Evolutionary conservation across 179 eudicot genomes (phyloP), one percentile per base, ranked within the genome.

Genomic region (Amaranthus tricolor): DNA sequence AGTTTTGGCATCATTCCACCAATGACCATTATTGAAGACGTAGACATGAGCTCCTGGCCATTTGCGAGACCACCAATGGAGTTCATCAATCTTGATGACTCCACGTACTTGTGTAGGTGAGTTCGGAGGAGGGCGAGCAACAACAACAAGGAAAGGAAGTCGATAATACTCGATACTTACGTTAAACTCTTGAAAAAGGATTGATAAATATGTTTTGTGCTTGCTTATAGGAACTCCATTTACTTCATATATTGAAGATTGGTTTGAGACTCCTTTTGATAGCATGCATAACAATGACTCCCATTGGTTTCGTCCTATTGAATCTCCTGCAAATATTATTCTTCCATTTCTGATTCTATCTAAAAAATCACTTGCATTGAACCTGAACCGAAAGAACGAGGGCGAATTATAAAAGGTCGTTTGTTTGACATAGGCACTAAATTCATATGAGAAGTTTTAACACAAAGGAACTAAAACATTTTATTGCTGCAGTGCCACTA

Each of bases 251-350:
- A 92, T 85, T 21, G 85, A 66, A 11, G 91, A 83, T 5, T 50
- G 43, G 71, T 91, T 90, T 7, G 92, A 72, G 49, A 88, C 93
- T 43, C 87, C 97, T 66, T 76, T 80, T 5, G 97, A 84, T 4
- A 95, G 81, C 96, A 93, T 89, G 87, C 99, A 95, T 4, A 91
- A 75, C 31, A 93, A 78, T 2, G 98, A 95, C 71, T 95, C 96
- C 98, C 98, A 95, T 67, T 95, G 97, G 87, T 95, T 95, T 81
- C 99, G 79, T 11, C 95, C 97, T 1, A 95, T 88, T 2, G 99
- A 95, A 81, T 95, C 99, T n/a, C 97, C 99, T 0, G 85, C 92
- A 50, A 95, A 95, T 2, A 90, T 93, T 70, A 95, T 82, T n/a
- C 95, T 85, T 16, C 94, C 87, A 45, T 91, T 88, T 20, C 89